Base-by-base conservation (phyloP, 176 grass and related monocot species). In the Cenchrus fungigraminus region DNA sequence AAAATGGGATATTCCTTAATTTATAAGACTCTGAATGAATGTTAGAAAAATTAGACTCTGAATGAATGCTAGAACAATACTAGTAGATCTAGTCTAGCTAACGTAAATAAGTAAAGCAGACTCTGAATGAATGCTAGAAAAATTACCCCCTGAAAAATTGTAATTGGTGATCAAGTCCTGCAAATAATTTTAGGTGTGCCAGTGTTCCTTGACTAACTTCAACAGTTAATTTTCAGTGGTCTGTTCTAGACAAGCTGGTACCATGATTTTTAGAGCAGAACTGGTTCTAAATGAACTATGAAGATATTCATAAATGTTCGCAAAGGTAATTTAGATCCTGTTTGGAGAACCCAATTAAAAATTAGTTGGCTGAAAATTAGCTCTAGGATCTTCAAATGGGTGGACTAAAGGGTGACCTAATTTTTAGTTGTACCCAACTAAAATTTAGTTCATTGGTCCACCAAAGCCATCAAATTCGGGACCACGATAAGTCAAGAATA, bases 21-120 rank as follows among this genome's bases (percentile, higher is more conserved):
- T 73, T 51, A 50, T 73, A 73, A 73, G 46, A 51, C 51, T 51
- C 2, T 51, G n/a, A 73, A 51, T 4, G 20, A 12, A 71, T 14
- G 20, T 0, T 12, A 71, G 11, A 4, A 73, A 73, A 71, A 73
- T 25, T 71, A 71, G 43, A 13, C 44, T 10, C 4, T 25, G 9
- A 6, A 22, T 4, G n/a, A 12, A 72, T 14, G 20, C 1, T 13
- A 71, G 11, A 4, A 73, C 51, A 71, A 73, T 25, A 40, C 37
- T 40, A 40, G 37, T 40, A 40, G 37, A 40, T 40, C 37, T 40
- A 40, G 37, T 40, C 37, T 40, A 40, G 37, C 37, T 40, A 40
- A 40, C 37, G 37, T 40, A 73, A 51, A 73, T 51, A 29, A 65
- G 29, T 73, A 73, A 8, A 73, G 70, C n/a, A 73, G 46, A 51